Conservation (phyloP, 1,139 yeast genomes). For the Saccharomyces hybrid region DNA sequence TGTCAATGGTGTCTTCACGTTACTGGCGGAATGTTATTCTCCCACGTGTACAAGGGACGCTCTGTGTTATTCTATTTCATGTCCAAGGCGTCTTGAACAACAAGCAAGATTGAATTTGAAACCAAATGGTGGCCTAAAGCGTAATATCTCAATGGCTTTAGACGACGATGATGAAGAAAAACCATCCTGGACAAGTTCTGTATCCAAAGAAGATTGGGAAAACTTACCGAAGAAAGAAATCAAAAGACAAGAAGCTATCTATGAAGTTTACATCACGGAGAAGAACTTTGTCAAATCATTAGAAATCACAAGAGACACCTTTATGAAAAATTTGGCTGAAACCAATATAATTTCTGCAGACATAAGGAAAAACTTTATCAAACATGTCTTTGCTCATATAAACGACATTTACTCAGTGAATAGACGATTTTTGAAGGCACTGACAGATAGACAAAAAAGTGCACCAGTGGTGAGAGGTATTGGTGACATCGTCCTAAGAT, state of each 20-base stretch:
- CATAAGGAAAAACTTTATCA: constrained; percentile 82
- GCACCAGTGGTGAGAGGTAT: constrained; percentile 79
- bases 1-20: constrained; percentile 79
- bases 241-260: constrained; percentile 90
- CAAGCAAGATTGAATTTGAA: constrained; percentile 87
- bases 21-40: constrained; percentile 89
- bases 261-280: constrained; percentile 89
- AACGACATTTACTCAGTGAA: constrained; percentile 81
- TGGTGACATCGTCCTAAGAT: constrained; percentile 82
- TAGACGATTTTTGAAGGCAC: constrained; percentile 76
- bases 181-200: constrained; percentile 91
- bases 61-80: constrained; percentile 91
- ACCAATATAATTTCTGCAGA: constrained; percentile 81
- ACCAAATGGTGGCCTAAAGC: constrained; percentile 77
- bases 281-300: constrained; percentile 91
- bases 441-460: constrained; percentile 79
- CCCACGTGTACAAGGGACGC: constrained; percentile 90
- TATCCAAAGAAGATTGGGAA: constrained; percentile 71
- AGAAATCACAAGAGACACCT: constrained; percentile 87
- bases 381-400: constrained; percentile 87
- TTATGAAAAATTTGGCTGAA: constrained; percentile 83
- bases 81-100: constrained; percentile 93
- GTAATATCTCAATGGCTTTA: constrained; percentile 76
- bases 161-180: constrained; percentile 72
- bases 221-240: constrained; percentile 76